Evolutionary conservation across 2,329 filamentous ascomycete species (phyloP).

Genomic region (Fusarium liriodendri): DNA sequence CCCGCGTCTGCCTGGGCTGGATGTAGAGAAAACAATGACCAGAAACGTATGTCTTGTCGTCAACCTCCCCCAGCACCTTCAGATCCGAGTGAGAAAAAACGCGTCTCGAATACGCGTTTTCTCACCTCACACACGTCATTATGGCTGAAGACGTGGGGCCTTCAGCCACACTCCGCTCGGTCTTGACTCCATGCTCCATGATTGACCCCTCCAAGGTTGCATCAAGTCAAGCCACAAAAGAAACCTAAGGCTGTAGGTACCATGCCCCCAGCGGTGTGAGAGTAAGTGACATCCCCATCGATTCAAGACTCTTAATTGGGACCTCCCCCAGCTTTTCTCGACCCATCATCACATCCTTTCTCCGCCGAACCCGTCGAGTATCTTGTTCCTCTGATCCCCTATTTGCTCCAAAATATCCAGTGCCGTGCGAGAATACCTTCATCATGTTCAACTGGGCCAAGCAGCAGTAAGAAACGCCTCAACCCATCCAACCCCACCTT

Average conservation of each 20-base stretch:
- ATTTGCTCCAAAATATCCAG: neutral
- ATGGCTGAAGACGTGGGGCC: neutral
- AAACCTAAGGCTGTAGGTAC: neutral
- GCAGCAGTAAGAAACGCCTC: constrained; percentile 74
- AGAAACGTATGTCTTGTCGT: neutral
- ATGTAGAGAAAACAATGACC: neutral
- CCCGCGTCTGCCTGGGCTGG: neutral
- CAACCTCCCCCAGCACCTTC: neutral
- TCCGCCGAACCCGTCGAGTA: constrained; percentile 2
- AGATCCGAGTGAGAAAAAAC: constrained; percentile 6
- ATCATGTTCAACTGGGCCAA: constrained; percentile 95
- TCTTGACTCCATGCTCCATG: neutral
- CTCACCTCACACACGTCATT: constrained; percentile 31
- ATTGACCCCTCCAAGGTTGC: constrained; percentile 26
- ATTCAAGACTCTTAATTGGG: constrained; percentile 28
- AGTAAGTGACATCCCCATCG: constrained; percentile 33
- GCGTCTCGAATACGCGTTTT: constrained; percentile 34
- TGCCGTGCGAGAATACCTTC: constrained; percentile 25
- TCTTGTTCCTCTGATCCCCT: constrained; percentile 2
- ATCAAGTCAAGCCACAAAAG: neutral
- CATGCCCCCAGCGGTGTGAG: constrained; percentile 33
- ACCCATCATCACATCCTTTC: constrained; percentile 35
- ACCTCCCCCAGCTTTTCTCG: constrained; percentile 37
- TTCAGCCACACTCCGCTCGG: constrained; percentile 25
- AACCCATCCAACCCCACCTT: constrained; percentile 22